A percentile compares a stretch with the other conserved stretches of the same genome.
Conservation (phyloP, 139 green algal genomes). For the Ostreobium quekettii region DNA sequence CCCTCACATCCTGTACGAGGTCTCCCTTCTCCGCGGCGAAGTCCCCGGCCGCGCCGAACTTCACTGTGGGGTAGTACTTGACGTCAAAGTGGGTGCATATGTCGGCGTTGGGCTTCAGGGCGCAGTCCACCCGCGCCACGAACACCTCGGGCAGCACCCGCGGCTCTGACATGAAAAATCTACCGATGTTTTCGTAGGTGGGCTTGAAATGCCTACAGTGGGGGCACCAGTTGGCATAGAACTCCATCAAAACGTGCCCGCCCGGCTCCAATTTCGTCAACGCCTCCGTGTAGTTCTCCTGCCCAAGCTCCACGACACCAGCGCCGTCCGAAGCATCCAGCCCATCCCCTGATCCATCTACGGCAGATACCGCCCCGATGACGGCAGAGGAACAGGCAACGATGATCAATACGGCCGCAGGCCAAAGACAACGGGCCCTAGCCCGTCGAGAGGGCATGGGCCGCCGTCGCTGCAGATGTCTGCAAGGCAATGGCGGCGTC, state of each 20-base stretch:
- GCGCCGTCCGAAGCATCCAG: too few relatives aligned
- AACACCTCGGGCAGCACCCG: conserved; percentile 27
- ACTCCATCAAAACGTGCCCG: conserved; percentile 22
- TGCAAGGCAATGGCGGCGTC: too few relatives aligned
- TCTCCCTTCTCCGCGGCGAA: conserved; percentile 14
- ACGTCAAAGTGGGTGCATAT: conserved; percentile 33
- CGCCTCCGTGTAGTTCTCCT: background rate
- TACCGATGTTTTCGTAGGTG: conserved; percentile 42
- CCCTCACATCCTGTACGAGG: background rate
- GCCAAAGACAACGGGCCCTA: too few relatives aligned
- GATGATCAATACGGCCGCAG: too few relatives aligned
- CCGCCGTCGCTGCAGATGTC: too few relatives aligned
- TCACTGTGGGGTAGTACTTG: conserved; percentile 31
- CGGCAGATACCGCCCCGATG: too few relatives aligned
- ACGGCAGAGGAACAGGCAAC: too few relatives aligned
- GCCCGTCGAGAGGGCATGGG: too few relatives aligned
- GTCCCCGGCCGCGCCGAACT: conserved; percentile 1
- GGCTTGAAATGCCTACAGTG: conserved; percentile 43
- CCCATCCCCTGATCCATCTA: too few relatives aligned
- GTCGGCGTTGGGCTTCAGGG: conserved; percentile 27
- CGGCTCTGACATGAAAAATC: conserved; percentile 23
- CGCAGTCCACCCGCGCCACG: conserved; percentile 46
- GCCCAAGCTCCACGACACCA: background rate
- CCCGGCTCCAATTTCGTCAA: background rate
- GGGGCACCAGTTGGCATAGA: conserved; percentile 41